Conservation (phyloP, 129 eudicot species). For the Helianthus annuus region HanXRQr2.0-SUNRISE NC_035442.2:177977641-177978140, state of each 20-base stretch:
- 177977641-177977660: slow-evolving; percentile 84
- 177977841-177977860: not conserved
- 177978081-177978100: too few species aligned
- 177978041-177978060: too few species aligned
- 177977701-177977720: slow-evolving; percentile 89
- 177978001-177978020: slow-evolving; percentile 42
- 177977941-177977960: slow-evolving; percentile 93
- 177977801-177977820: not conserved
- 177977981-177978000: slow-evolving; percentile 90
- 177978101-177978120: too few species aligned
- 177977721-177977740: slow-evolving; percentile 94
- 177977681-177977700: slow-evolving; percentile 78
- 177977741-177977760: slow-evolving; percentile 96
- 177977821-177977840: not conserved
- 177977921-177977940: slow-evolving; percentile 97
- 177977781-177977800: not conserved
- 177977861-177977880: not conserved
- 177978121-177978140: too few species aligned
- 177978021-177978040: too few species aligned
- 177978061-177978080: too few species aligned
- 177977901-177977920: slow-evolving; percentile 94
- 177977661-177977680: slow-evolving; percentile 95
- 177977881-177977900: slow-evolving; percentile 72
- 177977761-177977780: slow-evolving; percentile 77
- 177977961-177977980: slow-evolving; percentile 95